phyloP scores from a whole-genome alignment of 139 green algal species.

The Monoraphidium neglectum region DNA sequence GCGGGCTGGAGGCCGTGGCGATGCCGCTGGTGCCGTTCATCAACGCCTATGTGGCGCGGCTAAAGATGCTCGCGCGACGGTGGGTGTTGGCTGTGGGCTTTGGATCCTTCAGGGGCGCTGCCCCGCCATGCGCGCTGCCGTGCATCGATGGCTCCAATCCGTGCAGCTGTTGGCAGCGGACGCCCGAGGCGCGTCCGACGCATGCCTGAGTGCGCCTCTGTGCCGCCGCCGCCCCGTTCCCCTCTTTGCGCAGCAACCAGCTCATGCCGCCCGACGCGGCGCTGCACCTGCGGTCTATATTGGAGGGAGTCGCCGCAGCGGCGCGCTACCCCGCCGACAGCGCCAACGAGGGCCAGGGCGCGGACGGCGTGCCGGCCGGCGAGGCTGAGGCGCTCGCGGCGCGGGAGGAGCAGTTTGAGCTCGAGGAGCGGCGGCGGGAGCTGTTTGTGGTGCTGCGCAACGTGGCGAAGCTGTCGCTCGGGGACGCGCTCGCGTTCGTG shows the following conservation, averaged over 20 bases:
- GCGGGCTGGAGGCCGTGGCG: slow-evolving; percentile 60
- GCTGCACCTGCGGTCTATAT: slow-evolving; percentile 56
- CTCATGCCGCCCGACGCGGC: slow-evolving; percentile 32
- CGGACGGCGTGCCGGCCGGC: slow-evolving; percentile 1
- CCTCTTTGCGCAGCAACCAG: slow-evolving; percentile 17
- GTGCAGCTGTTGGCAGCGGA: too few species aligned
- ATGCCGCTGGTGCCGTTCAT: slow-evolving; percentile 80
- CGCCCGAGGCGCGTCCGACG: too few species aligned
- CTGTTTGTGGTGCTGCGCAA: slow-evolving; percentile 87
- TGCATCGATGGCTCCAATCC: too few species aligned
- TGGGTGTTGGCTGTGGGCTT: slow-evolving; percentile 1
- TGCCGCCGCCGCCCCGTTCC: background rate
- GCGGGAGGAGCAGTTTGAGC: slow-evolving; percentile 64
- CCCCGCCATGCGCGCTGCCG: too few species aligned
- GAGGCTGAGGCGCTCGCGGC: slow-evolving; percentile 41
- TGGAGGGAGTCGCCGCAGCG: slow-evolving; percentile 52
- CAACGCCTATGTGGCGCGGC: slow-evolving; percentile 60
- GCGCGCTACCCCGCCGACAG: slow-evolving; percentile 47
- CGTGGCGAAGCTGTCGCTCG: slow-evolving; percentile 60
- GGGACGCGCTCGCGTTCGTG: slow-evolving; percentile 57
- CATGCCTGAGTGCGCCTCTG: background rate
- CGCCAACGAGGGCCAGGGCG: slow-evolving; percentile 1
- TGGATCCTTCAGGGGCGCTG: too few species aligned
- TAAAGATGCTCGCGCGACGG: slow-evolving; percentile 51
- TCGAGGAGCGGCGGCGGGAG: slow-evolving; percentile 71